Percentiles rank a stretch among this genome's conserved stretches.
Evolutionary conservation across 257 asterid species (phyloP).

Genomic region (Primulina eburnea): DNA sequence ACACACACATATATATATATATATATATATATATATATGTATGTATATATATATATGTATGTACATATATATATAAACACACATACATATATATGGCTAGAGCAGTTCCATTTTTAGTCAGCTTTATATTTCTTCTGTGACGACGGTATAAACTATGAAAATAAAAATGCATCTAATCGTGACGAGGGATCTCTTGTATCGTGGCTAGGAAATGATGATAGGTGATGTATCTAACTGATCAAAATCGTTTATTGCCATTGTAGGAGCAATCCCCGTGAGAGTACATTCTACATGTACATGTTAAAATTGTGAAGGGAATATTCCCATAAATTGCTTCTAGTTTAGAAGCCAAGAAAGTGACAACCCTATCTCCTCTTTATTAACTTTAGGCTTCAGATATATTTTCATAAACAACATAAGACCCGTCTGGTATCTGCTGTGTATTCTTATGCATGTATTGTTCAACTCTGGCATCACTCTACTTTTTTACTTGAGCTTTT

Average conservation of each 20-base stretch:
- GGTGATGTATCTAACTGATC: neutral
- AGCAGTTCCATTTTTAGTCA: neutral
- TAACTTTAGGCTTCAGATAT: neutral
- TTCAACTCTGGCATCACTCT: neutral
- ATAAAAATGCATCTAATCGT: neutral
- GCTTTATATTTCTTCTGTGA: neutral
- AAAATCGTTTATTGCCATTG: neutral
- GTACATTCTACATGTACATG: neutral
- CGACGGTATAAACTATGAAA: no score
- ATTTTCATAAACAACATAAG: neutral
- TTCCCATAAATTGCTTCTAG: neutral
- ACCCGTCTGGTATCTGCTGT: neutral
- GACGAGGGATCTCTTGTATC: neutral
- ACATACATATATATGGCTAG: no score
- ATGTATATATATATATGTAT: no score
- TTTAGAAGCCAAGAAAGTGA: neutral
- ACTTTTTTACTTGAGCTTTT: neutral
- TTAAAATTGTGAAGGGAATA: neutral
- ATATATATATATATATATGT: no score
- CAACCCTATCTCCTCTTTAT: neutral
- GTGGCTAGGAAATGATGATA: neutral
- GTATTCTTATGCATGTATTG: neutral
- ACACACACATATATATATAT: no score
- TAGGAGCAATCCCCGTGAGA: neutral
- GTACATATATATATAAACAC: no score